A percentile compares a stretch with the other conserved stretches of the same genome.
Evolutionary conservation across 352 stramenopile species (phyloP).

Genomic region (Pythium volutum): DNA sequence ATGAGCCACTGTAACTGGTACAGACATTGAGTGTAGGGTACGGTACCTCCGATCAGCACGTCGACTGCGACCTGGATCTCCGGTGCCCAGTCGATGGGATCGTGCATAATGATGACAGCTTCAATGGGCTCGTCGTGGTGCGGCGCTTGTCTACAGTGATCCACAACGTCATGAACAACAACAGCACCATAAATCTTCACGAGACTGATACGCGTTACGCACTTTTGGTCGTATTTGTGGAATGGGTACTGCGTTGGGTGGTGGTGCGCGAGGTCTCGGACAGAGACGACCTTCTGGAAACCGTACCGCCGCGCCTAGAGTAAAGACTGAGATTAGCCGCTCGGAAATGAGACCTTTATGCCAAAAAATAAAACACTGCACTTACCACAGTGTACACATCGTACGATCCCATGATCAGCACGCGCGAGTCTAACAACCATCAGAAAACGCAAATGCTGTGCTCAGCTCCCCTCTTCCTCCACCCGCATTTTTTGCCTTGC

Average conservation of each 20-base stretch:
- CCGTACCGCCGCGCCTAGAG: slow-evolving; percentile 54
- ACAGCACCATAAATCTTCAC: neutral
- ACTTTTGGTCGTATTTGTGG: slow-evolving; percentile 62
- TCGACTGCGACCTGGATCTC: slow-evolving; percentile 89
- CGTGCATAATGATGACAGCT: slow-evolving; percentile 89
- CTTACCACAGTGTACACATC: slow-evolving; percentile 77
- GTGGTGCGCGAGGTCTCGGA: slow-evolving; percentile 67
- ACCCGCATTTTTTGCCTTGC: neutral
- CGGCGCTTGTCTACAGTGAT: slow-evolving; percentile 34
- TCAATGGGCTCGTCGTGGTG: slow-evolving; percentile 72
- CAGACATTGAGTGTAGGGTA: neutral
- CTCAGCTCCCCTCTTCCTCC: neutral
- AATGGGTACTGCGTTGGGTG: slow-evolving; percentile 83
- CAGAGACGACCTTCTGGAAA: slow-evolving; percentile 78
- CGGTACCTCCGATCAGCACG: slow-evolving; percentile 68
- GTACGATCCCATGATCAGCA: slow-evolving; percentile 86
- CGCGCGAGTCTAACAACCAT: slow-evolving; percentile 48
- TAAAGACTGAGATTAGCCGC: too few species aligned
- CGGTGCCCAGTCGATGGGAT: slow-evolving; percentile 86
- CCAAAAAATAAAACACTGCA: neutral
- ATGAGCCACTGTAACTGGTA: neutral
- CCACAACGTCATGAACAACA: neutral
- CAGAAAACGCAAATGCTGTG: neutral
- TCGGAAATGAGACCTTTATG: neutral
- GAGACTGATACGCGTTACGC: slow-evolving; percentile 4